Conservation (phyloP, 2,329 filamentous ascomycete genomes). For the Cladophialophora chaetospira region DNA sequence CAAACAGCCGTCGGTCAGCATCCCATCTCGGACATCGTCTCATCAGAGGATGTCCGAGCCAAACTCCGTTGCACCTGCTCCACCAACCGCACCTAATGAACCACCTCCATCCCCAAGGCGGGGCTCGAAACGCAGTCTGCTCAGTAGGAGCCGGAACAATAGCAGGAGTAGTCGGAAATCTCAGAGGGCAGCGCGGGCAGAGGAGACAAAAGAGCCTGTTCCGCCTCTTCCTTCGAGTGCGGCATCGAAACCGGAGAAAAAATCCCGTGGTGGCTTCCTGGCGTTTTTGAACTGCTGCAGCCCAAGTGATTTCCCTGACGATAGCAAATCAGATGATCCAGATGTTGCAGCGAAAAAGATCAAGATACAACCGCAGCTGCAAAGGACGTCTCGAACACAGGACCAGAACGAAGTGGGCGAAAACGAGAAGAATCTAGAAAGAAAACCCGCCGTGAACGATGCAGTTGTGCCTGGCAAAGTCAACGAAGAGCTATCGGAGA, state of each 20-base stretch:
- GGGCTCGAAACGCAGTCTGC: slow-evolving; percentile 34
- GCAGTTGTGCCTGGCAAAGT: slow-evolving; percentile 11
- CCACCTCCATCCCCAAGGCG: slow-evolving; percentile 28
- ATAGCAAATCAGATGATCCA: slow-evolving; percentile 30
- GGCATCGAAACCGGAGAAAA: slow-evolving; percentile 24
- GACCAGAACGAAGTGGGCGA: slow-evolving; percentile 28
- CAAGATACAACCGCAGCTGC: slow-evolving; percentile 28
- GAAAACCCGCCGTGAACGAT: slow-evolving; percentile 12
- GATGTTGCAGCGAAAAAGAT: slow-evolving; percentile 34
- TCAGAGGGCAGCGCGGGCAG: slow-evolving; percentile 26
- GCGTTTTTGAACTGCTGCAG: slow-evolving; percentile 34
- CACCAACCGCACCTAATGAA: slow-evolving; percentile 20
- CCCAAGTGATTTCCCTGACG: slow-evolving; percentile 21
- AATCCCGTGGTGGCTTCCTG: slow-evolving; percentile 29
- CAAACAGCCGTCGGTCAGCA: slow-evolving; percentile 28
- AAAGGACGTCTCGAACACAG: slow-evolving; percentile 26
- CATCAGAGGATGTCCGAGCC: slow-evolving; percentile 20
- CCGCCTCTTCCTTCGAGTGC: slow-evolving; percentile 26
- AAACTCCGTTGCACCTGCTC: slow-evolving; percentile 12
- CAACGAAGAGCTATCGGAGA: slow-evolving; percentile 23
- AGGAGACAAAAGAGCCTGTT: slow-evolving; percentile 25
- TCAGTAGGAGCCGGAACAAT: slow-evolving; percentile 32
- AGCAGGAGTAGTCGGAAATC: slow-evolving; percentile 33
- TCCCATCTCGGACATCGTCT: slow-evolving; percentile 32
- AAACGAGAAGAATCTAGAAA: slow-evolving; percentile 24